Base-by-base conservation (phyloP, 495 filamentous ascomycete species). In the Neurospora africana region DNA sequence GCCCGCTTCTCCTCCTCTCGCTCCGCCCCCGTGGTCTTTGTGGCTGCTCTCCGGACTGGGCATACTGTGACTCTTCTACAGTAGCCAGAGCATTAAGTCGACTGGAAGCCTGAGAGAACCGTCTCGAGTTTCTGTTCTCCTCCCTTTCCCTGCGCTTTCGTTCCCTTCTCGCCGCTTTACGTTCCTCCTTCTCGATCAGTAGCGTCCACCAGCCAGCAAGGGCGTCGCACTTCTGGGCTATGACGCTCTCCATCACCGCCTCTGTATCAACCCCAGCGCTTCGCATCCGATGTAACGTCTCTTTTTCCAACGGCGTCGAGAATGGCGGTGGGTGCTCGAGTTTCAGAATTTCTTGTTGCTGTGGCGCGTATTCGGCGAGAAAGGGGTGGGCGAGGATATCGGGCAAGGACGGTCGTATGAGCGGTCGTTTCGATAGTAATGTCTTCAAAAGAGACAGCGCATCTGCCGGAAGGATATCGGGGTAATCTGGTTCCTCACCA, bases 161-260 rank as follows among this genome's bases (percentile, higher is more conserved):
- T 74, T 98, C 94, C 74, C 92, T 86, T 73, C 94, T 89, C 71
- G 84, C 86, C 73, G 93, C 91, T 79, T 98, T 99, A 4, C 94
- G 88, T 79, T 96, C 91, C 78, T 99, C 95, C 79, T 98, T 98
- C 78, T 98, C 95, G 69, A 98, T 91, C 72, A 98, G 81, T 33
- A 99, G 81, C 21, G 93, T 92, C 95, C 95, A 99, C 95, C 95
- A 99, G 11, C 95, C 95, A 68, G 94, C 94, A 43, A 99, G 82
- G 11, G 88, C 86, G 79, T 99, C 94, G 77, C 96, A 98, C 74
- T 91, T 86, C 76, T 96, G 92, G 9, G 95, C 89, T 15, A 97
- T 83, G 33, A 99, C 95, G 74, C 97, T 93, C 76, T 97, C 94
- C 74, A 98, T 94, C 27, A 99, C 92, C 70, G 91, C 86, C 76